Evolutionary conservation across 129 eudicot genomes (phyloP).

Genomic region (Saussurea involucrata): DNA sequence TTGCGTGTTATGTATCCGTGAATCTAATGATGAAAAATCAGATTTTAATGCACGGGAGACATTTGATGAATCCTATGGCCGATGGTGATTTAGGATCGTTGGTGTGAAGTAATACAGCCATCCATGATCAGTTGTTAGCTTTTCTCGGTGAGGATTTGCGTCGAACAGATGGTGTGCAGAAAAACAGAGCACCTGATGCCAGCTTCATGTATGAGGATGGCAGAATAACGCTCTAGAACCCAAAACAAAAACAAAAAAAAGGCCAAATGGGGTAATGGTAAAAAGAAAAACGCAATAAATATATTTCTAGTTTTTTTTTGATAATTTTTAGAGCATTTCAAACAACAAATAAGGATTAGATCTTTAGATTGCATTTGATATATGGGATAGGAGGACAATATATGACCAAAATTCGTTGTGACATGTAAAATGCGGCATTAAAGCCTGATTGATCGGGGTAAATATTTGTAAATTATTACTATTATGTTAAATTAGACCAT

Average conservation of each 20-base stretch:
- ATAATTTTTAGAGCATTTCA: no score
- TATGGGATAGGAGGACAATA: no score
- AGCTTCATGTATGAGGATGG: neutral
- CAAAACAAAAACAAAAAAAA: neutral
- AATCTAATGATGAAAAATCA: neutral
- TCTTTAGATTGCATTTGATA: no score
- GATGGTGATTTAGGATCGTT: neutral
- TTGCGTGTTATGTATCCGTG: conserved; percentile 14
- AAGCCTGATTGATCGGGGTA: neutral
- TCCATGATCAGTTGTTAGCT: neutral
- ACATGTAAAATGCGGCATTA: no score
- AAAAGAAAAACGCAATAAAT: neutral
- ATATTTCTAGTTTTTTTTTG: no score
- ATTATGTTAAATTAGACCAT: no score
- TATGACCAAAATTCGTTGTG: no score
- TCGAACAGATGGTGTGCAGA: conserved; percentile 9
- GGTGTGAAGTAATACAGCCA: conserved; percentile 1
- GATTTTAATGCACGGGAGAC: conserved; percentile 14
- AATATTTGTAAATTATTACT: no score
- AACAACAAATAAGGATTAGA: no score
- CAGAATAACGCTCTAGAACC: neutral
- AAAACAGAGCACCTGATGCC: conserved; percentile 15
- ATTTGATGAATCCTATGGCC: conserved; percentile 7
- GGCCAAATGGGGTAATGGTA: neutral
- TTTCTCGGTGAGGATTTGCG: conserved; percentile 8